Conservation (phyloP, 176 grass and related monocot species). For the Lolium rigidum region DNA sequence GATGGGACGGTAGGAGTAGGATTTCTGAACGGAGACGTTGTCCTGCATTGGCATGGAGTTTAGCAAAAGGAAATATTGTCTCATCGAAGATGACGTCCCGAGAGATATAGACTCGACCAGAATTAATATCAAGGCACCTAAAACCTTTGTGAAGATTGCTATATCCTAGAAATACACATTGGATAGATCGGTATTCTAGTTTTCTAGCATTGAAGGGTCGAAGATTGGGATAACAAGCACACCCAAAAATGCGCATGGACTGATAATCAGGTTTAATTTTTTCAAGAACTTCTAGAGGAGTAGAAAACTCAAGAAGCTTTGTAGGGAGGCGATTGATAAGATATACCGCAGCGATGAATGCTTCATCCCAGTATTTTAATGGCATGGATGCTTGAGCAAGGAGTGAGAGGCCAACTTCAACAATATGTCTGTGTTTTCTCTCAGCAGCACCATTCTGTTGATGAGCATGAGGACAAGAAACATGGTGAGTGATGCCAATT, state of each 20-base stretch:
- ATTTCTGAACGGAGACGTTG: background rate
- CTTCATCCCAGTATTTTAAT: background rate
- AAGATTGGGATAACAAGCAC: background rate
- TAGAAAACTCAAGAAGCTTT: too few species aligned
- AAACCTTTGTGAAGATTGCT: slow-evolving; percentile 8
- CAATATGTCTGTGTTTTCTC: background rate
- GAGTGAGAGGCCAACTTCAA: background rate
- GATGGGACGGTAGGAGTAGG: background rate
- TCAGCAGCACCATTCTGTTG: too few species aligned
- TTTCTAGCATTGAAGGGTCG: background rate
- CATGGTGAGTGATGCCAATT: too few species aligned
- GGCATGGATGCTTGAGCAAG: background rate
- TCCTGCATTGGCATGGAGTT: background rate
- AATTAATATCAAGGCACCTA: background rate
- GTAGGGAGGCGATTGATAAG: background rate
- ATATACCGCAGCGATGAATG: background rate
- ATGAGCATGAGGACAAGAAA: too few species aligned
- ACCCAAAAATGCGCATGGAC: background rate
- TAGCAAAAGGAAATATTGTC: background rate
- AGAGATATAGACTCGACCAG: background rate
- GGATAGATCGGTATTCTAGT: background rate
- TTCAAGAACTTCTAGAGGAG: background rate
- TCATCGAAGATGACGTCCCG: background rate
- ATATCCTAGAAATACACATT: background rate
- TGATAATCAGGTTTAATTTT: background rate